phyloP scores from a whole-genome alignment of 2,329 filamentous ascomycete genomes.

The Colletotrichum somersetense region DNA sequence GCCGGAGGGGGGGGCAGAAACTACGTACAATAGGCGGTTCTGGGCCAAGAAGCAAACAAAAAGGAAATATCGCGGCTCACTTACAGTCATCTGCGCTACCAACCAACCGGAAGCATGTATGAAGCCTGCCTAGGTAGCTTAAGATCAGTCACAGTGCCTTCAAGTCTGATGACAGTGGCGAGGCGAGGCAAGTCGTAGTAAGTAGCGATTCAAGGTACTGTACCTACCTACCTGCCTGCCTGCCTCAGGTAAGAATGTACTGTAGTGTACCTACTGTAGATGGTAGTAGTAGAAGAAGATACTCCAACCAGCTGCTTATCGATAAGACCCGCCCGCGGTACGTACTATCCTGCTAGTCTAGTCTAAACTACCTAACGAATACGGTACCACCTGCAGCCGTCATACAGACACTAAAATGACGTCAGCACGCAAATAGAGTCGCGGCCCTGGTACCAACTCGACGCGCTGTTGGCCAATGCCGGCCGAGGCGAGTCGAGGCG shows the following conservation, averaged over 20 bases:
- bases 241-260: no score
- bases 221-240: no score
- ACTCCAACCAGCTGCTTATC: neutral
- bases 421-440: conserved; percentile 29
- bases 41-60: neutral
- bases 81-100: neutral
- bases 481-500: neutral
- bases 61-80: conserved; percentile 8
- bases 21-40: neutral
- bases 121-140: no score
- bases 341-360: neutral
- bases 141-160: no score
- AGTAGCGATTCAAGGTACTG: no score
- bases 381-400: no score
- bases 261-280: no score
- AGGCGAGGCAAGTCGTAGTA: no score
- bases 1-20: neutral
- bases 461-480: conserved; percentile 14
- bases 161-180: no score
- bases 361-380: no score
- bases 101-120: no score
- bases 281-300: no score
- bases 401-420: conserved; percentile 2
- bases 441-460: conserved; percentile 14
- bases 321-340: neutral